Conservation (phyloP, 2,329 filamentous ascomycete species). For the Didymosphaeria variabile region DNA sequence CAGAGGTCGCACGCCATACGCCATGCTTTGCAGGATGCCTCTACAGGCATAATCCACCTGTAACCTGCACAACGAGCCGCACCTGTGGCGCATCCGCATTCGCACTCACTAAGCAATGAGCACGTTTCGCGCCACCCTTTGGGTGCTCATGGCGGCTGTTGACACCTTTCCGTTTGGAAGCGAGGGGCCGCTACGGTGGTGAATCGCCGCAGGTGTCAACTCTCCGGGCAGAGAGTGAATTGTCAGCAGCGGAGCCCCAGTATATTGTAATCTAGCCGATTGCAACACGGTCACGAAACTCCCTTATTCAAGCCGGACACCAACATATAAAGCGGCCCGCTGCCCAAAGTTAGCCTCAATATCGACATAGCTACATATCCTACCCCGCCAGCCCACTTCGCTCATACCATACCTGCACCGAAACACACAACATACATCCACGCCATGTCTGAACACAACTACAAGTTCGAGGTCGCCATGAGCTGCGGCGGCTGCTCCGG, state of each 20-base stretch:
- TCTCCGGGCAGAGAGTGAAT: constrained; percentile 28
- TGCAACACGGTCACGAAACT: constrained; percentile 46
- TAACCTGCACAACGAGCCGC: background rate
- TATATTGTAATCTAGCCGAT: constrained; percentile 44
- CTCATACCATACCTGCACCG: constrained; percentile 1
- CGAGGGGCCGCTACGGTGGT: constrained; percentile 23
- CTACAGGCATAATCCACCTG: background rate
- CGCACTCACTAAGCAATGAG: constrained; percentile 30
- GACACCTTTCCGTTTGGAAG: constrained; percentile 19
- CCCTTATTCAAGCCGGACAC: constrained; percentile 21
- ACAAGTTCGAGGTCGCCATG: constrained; percentile 97
- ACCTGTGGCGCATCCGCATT: background rate
- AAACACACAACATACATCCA: constrained; percentile 12
- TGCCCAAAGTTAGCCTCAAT: constrained; percentile 2
- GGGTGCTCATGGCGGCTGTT: constrained; percentile 27
- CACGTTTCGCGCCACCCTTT: constrained; percentile 45
- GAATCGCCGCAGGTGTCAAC: constrained; percentile 40
- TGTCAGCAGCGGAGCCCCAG: constrained; percentile 42
- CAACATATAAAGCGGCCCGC: constrained; percentile 16
- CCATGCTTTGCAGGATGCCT: background rate
- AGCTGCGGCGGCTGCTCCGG: constrained; percentile 95
- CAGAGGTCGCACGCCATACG: background rate
- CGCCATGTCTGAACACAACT: constrained; percentile 80
- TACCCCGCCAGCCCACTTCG: constrained; percentile 21
- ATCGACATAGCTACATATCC: constrained; percentile 5